Evolutionary conservation across 805 yeast genomes (phyloP), one percentile per base, ranked within the genome.

Genomic region (Ogataea pignaliae): DNA sequence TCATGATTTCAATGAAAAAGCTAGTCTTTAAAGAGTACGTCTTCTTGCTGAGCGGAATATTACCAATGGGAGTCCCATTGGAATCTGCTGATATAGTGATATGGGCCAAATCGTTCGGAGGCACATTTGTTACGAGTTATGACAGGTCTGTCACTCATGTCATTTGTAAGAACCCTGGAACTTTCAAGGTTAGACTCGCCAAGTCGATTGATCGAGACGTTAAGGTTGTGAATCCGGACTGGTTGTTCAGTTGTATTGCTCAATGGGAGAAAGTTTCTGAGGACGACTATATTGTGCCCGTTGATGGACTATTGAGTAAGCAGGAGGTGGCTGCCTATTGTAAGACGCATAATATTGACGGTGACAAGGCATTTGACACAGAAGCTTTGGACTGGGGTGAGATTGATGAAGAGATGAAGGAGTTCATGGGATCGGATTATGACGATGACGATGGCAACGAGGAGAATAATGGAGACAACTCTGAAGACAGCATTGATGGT

Each of bases 91-190:
- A 88, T 59, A 86, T 93, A 36, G 97, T 90, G 1, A 79, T 83
- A 17, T 91, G 98, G 97, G 86, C 91, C 11, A 76, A 78, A 40
- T 87, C 90, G 43, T 91, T 91, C 71, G 99, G 99, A 1, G 97
- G 96, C 0, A 71, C 71, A 2, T 89, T 91, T 8, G 84, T 84
- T 1, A 71, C 81, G 3, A 89, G 87, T 45, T 81, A 85, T 18
- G 72, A 76, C 37, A 78, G 79, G 14, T 69, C 77, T 1, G 90
- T 95, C 3, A 93, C 98, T 0, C 99, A 91, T 63, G 85, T 91
- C 3, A 82, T 91, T 14, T 87, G 97, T 35, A 77, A 83, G 46
- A 83, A 83, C 41, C 80, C 89, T 1, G 81, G 83, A 15, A 93
- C 99, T 0, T 76, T 79, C 55, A 91, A 91, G 61, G 96, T 90